Evolutionary conservation across 148 eudicot genomes (phyloP).

Genomic region (Rhododendron molle): DNA sequence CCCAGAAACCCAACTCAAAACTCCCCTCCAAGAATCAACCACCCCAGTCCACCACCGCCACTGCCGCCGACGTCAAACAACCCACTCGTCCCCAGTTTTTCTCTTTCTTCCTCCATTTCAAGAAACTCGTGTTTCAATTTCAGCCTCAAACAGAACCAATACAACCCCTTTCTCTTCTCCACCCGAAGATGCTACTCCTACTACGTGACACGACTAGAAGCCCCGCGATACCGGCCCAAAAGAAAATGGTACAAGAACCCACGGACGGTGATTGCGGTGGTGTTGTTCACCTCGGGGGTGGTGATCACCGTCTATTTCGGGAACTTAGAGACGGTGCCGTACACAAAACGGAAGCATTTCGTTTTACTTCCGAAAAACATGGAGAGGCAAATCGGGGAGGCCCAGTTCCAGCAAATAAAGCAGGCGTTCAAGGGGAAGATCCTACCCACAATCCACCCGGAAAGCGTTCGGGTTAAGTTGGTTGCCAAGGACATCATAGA

Average conservation of each 20-base stretch:
- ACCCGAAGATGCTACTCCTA: slow-evolving; percentile 40
- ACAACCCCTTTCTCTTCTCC: slow-evolving; percentile 20
- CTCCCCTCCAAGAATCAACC: slow-evolving; percentile 8
- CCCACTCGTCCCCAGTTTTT: background rate
- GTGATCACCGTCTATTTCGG: slow-evolving; percentile 48
- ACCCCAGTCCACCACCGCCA: slow-evolving; percentile 1
- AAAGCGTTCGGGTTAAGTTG: slow-evolving; percentile 59
- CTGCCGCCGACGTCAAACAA: background rate
- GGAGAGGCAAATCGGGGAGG: slow-evolving; percentile 56
- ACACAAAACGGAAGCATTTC: slow-evolving; percentile 72
- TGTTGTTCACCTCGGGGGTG: slow-evolving; percentile 43
- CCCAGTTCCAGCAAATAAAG: slow-evolving; percentile 43
- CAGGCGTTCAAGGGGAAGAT: slow-evolving; percentile 55
- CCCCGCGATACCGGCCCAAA: slow-evolving; percentile 55
- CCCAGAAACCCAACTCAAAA: slow-evolving; percentile 26
- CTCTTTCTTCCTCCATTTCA: slow-evolving; percentile 11
- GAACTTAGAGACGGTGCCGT: slow-evolving; percentile 58
- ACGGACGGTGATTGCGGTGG: slow-evolving; percentile 37
- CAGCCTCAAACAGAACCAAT: slow-evolving; percentile 17
- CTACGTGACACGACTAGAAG: slow-evolving; percentile 55
- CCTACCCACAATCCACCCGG: slow-evolving; percentile 69
- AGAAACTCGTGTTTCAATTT: slow-evolving; percentile 27
- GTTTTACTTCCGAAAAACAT: slow-evolving; percentile 40
- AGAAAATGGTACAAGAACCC: slow-evolving; percentile 64
- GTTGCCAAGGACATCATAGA: slow-evolving; percentile 65